Evolutionary conservation across 257 asterid genomes (phyloP), one percentile per base, ranked within the genome.

Genomic region (Rehmannia glutinosa): DNA sequence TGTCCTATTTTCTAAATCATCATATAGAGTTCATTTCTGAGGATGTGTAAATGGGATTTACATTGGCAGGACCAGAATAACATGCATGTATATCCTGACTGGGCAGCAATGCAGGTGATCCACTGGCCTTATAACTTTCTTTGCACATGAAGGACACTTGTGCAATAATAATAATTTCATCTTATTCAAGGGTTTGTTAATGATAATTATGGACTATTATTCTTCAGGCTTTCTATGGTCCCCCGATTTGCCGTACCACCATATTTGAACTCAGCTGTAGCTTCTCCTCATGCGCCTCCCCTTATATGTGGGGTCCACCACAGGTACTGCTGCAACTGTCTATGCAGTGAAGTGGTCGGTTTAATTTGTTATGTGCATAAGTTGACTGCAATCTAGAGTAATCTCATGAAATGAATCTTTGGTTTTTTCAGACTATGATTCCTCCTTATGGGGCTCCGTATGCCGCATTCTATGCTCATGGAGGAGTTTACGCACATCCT

Each of bases 261-360:
- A 42, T 94, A 82, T 73, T 56, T 88, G 82, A 94, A 83, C 81
- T 78, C 99, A 3, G 84, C 89, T 7, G 89, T 86, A 77, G 86
- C 90, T 67, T 77, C 97, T 68, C 91, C 93, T 66, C 99, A 87
- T 20, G 74, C 89, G 5, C 88, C 89, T 24, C 95, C 86, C 92
- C 96, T 58, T 94, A 85, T 71, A 89, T 94, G 92, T 94, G 99
- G 99, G 97, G 84, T 35, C 96, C 98, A 9, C 90, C 94, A 32
- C 99, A 94, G 99, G 99, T 94, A 78, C 45, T 74, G 49, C 24
- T 8, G 7, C 21, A 13, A 16, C 35, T 36, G 6, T 25, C 5
- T 45, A 16, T 23, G 38, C 15, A 47, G 20, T 23, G 21, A 28
- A 32, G 19, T 13, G 33, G 24, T 13, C 51, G 1, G 2, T 43